Evolutionary conservation across 2,329 filamentous ascomycete genomes (phyloP).

Genomic region (Exophiala bonariae): DNA sequence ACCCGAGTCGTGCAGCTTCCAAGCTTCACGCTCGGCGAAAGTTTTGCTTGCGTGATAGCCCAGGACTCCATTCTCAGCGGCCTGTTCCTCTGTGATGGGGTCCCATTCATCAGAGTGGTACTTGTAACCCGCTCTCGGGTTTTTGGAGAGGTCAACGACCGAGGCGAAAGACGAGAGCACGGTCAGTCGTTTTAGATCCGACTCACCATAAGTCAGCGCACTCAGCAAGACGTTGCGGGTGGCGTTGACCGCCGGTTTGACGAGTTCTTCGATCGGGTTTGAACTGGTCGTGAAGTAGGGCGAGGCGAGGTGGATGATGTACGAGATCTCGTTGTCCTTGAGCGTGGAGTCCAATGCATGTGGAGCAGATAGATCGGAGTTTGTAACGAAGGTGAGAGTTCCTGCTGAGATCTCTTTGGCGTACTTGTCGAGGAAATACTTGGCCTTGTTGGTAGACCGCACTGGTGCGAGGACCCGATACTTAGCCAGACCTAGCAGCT

Average conservation of each 20-base stretch:
- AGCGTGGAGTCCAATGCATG: conserved; percentile 43
- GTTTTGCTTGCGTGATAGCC: conserved; percentile 53
- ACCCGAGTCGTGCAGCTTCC: conserved; percentile 24
- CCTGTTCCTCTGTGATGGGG: conserved; percentile 42
- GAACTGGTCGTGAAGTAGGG: conserved; percentile 4
- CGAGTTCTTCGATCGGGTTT: conserved; percentile 24
- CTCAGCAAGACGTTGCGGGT: conserved; percentile 62
- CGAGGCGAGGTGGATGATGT: conserved; percentile 36
- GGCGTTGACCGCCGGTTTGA: conserved; percentile 52
- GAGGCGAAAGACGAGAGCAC: conserved; percentile 68
- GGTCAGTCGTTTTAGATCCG: conserved; percentile 69
- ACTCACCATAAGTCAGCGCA: conserved; percentile 61
- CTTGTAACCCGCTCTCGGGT: conserved; percentile 24
- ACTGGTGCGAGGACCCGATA: conserved; percentile 2
- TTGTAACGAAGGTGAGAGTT: neutral
- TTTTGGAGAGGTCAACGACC: conserved; percentile 50
- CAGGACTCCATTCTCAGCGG: conserved; percentile 31
- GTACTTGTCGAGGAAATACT: neutral
- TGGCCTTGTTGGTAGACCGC: neutral
- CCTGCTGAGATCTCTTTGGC: neutral
- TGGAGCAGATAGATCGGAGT: conserved; percentile 36
- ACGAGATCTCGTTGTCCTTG: conserved; percentile 33
- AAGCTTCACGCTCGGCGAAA: conserved; percentile 14
- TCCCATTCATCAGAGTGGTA: conserved; percentile 43
- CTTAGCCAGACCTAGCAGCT: neutral